A percentile compares a stretch with the other conserved stretches of the same genome.
Evolutionary conservation across 2,329 filamentous ascomycete genomes (phyloP).

Genomic region (Ascochyta koolunga): DNA sequence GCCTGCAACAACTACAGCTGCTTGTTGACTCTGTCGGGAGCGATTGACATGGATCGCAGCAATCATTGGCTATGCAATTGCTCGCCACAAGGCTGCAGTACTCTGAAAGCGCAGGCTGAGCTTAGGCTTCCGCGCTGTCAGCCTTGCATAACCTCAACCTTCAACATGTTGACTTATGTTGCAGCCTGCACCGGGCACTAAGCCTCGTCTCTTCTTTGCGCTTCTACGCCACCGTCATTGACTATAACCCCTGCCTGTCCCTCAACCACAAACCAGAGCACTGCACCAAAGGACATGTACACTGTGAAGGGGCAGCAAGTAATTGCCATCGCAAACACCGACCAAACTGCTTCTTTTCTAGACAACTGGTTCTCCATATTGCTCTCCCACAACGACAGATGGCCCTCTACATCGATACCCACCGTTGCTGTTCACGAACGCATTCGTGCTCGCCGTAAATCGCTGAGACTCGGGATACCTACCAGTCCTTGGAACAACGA

Average conservation of each 20-base stretch:
- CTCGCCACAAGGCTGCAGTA: neutral
- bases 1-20: conserved; percentile 1
- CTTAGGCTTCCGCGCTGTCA: conserved; percentile 3
- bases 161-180: conserved; percentile 12
- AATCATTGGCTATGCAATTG: neutral
- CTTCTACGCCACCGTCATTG: conserved; percentile 1
- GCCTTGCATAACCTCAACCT: conserved; percentile 18
- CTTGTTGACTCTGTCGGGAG: neutral
- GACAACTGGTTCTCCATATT: neutral
- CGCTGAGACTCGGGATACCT: neutral
- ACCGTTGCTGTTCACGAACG: neutral
- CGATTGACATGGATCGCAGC: neutral
- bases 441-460: neutral
- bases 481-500: neutral
- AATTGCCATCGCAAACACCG: no score
- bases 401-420: neutral
- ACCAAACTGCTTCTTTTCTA: neutral
- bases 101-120: neutral
- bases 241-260: neutral
- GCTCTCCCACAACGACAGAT: neutral
- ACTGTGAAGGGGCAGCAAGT: neutral
- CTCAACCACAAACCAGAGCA: neutral
- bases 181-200: conserved; percentile 13
- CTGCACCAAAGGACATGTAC: no score
- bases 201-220: conserved; percentile 6